Conservation (phyloP, 1,139 yeast genomes). For the Pichia sp. region DNA sequence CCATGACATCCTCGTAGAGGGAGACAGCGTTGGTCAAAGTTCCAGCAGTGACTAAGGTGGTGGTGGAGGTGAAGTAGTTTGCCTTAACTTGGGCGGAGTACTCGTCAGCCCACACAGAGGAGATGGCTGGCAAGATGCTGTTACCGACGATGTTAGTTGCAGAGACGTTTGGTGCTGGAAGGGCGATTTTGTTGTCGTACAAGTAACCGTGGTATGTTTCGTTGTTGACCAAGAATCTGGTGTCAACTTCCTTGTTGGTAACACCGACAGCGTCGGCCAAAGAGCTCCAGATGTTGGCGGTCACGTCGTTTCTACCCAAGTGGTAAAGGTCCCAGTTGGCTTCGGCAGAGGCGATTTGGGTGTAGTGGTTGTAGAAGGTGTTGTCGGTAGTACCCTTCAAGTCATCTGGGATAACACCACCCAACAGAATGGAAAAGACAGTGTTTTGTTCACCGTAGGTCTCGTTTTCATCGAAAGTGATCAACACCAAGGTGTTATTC, state of each 20-base stretch:
- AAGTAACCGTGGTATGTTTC: conserved; percentile 39
- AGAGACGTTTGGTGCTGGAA: conserved; percentile 42
- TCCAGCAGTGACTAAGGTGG: conserved; percentile 29
- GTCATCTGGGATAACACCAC: conserved; percentile 41
- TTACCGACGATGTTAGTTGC: conserved; percentile 44
- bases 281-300: conserved; percentile 42
- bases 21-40: conserved; percentile 23
- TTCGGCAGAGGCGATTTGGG: conserved; percentile 42
- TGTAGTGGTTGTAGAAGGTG: conserved; percentile 47
- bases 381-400: conserved; percentile 39
- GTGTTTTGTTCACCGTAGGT: conserved; percentile 39
- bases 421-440: conserved; percentile 40
- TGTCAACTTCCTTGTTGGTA: conserved; percentile 35
- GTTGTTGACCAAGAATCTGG: conserved; percentile 38
- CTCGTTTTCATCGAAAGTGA: conserved; percentile 47
- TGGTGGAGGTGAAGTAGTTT: conserved; percentile 30
- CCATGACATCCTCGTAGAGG: conserved; percentile 13
- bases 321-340: conserved; percentile 45
- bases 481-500: conserved; percentile 39
- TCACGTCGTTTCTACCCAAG: conserved; percentile 45
- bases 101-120: conserved; percentile 45
- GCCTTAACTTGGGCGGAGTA: conserved; percentile 41
- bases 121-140: conserved; percentile 32
- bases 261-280: conserved; percentile 35
- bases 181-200: conserved; percentile 31